These are phyloP conservation scores for Eucalyptus lansdowneana DNA, from an alignment of 345 rosid genomes.

Conservation along the genomic window DNA sequence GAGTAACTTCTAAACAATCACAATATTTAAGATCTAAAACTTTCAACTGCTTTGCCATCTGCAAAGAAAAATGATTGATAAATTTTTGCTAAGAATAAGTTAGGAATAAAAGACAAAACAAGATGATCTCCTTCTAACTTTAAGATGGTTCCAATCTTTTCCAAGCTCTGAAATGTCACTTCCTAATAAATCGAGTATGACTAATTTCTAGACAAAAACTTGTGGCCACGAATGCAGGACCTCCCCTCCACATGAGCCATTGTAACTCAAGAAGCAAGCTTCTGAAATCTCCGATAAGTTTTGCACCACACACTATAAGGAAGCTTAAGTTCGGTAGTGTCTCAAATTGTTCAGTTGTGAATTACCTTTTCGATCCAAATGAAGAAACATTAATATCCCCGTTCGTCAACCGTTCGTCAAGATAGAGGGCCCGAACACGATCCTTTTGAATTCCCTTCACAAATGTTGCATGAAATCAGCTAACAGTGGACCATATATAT, in stretches of 20 bases:
- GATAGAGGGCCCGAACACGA: not conserved
- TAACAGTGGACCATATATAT: not conserved
- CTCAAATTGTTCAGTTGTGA: not conserved
- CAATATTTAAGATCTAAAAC: fast-evolving
- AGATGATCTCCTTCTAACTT: not conserved
- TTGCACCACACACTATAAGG: fast-evolving
- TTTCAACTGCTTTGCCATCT: fast-evolving
- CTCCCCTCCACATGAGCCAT: fast-evolving
- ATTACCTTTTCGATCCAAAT: no score
- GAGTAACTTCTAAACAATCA: fast-evolving
- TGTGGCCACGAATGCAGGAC: fast-evolving
- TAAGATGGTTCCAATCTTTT: not conserved
- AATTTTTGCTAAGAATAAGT: no score
- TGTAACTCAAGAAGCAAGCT: not conserved
- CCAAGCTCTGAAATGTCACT: not conserved
- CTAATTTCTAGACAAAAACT: no score
- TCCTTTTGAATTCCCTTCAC: not conserved
- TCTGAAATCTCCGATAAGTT: not conserved
- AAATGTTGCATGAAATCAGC: not conserved
- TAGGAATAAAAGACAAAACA: no score
- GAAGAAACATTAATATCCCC: no score
- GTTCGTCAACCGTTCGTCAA: fast-evolving
- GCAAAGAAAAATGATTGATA: fast-evolving
- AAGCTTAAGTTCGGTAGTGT: not conserved
- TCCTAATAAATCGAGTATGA: fast-evolving